Evolutionary conservation across 306 rosid species (phyloP), one percentile per base, ranked within the genome.

Genomic region (Canavalia gladiata): DNA sequence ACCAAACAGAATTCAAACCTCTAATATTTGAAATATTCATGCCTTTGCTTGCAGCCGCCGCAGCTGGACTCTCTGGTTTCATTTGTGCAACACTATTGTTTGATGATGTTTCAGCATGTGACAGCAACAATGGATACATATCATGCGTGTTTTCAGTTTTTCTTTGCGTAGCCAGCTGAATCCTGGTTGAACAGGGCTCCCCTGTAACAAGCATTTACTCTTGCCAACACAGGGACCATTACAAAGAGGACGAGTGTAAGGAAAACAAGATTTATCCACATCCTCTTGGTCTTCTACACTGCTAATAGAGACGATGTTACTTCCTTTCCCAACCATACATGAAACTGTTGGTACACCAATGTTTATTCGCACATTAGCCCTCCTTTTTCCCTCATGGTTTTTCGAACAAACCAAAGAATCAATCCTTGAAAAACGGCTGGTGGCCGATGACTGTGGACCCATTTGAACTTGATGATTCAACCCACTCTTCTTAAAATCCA

Each of bases 1-100:
- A 84, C 98, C 93, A 81, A 90, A 89, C 89, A 95, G 76, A 68
- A 95, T 92, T 85, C 88, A 91, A 76, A 95, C 90, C 69, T 79
- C 73, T 51, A 42, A 81, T 78, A 47, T 84, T 60, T 34, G 82
- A 85, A 77, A 57, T 18, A 28, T 75, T 47, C 52, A 59, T 77
- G 52, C 83, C 84, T 54, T 74, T 39, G 50, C 51, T 69, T 63
- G 85, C 49, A 77, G 63, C 66, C 54, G 72, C 51, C 68, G 78
- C 18, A 47, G 76, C 62, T 41, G 72, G 52, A 47, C 35, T 51
- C 63, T 84, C 86, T 64, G 84, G 79, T 63, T 81, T 59, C 3
- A 51, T 73, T 47, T 52, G 59, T 74, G 77, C 75, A 78, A 54
- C 7, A 60, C 60, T 43, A 58, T 83, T 75, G 75, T 76, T 75